Conservation (phyloP, 768 basidiomycete genomes). For the Trametes sanguinea region DNA sequence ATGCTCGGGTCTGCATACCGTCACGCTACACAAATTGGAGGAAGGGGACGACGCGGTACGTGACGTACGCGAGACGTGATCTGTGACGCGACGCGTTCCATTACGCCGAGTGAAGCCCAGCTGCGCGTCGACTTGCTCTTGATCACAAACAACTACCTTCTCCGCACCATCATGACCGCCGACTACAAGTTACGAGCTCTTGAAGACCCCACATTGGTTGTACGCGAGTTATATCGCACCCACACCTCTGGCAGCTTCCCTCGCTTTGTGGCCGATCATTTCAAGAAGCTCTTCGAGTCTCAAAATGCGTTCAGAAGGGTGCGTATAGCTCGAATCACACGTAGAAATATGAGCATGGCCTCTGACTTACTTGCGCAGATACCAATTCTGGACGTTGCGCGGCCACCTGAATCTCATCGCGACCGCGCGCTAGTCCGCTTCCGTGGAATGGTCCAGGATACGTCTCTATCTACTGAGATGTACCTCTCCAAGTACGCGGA, state of each 20-base stretch:
- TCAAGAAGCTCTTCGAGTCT: conserved; percentile 33
- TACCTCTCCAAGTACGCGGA: conserved; percentile 55
- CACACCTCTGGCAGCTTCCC: conserved; percentile 30
- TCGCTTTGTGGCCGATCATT: conserved; percentile 32
- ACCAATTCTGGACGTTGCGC: conserved; percentile 49
- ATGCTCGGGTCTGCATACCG: too few relatives aligned
- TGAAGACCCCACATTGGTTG: conserved; percentile 47
- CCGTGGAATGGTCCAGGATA: conserved; percentile 81
- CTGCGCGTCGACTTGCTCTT: neutral
- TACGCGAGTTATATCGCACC: conserved; percentile 46
- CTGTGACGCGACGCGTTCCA: conserved; percentile 21
- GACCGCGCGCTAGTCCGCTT: conserved; percentile 69
- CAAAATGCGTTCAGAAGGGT: conserved; percentile 31
- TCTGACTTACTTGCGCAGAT: conserved; percentile 45
- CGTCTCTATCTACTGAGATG: conserved; percentile 69
- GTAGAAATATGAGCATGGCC: neutral
- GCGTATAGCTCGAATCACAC: neutral
- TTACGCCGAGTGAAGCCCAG: neutral
- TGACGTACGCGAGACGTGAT: conserved; percentile 17
- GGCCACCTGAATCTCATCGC: conserved; percentile 51
- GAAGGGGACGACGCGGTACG: neutral
- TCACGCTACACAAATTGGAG: too few relatives aligned
- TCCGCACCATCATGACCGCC: conserved; percentile 51
- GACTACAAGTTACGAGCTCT: conserved; percentile 51
- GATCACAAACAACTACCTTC: neutral